Conservation (phyloP, 1,139 yeast species). For the Pichia sp. region DNA sequence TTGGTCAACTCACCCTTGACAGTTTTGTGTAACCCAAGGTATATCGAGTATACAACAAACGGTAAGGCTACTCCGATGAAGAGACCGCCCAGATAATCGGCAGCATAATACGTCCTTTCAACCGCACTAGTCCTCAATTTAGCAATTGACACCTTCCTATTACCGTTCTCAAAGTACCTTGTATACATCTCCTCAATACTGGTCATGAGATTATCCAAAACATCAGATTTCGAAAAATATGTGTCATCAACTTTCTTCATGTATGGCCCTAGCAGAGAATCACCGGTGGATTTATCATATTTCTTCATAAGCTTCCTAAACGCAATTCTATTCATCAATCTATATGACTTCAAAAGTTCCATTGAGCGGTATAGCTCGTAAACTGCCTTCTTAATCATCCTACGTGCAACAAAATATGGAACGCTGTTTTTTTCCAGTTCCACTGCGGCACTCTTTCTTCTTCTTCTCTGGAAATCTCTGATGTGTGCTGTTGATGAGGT, state of each 20-base stretch:
- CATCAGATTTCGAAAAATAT: slow-evolving; percentile 62
- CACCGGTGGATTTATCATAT: slow-evolving; percentile 68
- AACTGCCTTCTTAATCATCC: slow-evolving; percentile 71
- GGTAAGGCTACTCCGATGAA: slow-evolving; percentile 70
- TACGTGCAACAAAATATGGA: slow-evolving; percentile 67
- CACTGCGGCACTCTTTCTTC: slow-evolving; percentile 3
- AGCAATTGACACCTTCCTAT: slow-evolving; percentile 70
- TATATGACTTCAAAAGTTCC: slow-evolving; percentile 71
- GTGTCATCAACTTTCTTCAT: slow-evolving; percentile 53
- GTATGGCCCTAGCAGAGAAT: slow-evolving; percentile 47
- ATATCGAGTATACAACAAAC: slow-evolving; percentile 48
- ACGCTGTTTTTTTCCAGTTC: slow-evolving; percentile 29
- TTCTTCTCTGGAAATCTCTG: slow-evolving; percentile 25
- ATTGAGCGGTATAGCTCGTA: slow-evolving; percentile 76
- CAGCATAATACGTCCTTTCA: slow-evolving; percentile 38
- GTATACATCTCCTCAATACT: slow-evolving; percentile 69
- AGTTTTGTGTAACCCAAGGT: slow-evolving; percentile 44
- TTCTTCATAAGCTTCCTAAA: slow-evolving; percentile 85
- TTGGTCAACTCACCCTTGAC: slow-evolving; percentile 41
- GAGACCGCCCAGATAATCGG: slow-evolving; percentile 58
- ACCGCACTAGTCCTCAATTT: slow-evolving; percentile 52
- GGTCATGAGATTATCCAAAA: slow-evolving; percentile 55
- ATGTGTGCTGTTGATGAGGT: slow-evolving; percentile 12
- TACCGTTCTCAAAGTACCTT: slow-evolving; percentile 64
- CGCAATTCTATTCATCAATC: slow-evolving; percentile 78